Percentiles rank a stretch among this genome's conserved stretches.
Evolutionary conservation across 345 rosid genomes (phyloP).

Genomic region (Alliaria petiolata): DNA sequence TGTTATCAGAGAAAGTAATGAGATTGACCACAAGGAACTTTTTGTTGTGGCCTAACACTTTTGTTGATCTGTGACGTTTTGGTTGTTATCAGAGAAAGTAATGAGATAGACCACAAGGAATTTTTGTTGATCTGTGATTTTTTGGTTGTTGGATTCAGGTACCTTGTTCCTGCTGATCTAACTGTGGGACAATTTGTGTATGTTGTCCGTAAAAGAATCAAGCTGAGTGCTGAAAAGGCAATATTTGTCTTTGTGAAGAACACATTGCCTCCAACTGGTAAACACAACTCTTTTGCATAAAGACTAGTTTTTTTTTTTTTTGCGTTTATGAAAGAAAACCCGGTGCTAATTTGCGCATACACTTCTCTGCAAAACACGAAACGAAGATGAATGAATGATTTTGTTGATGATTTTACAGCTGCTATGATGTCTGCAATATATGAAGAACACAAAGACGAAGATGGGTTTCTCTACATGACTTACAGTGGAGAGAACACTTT

Average conservation of each 20-base stretch:
- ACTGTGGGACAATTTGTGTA: constrained; percentile 87
- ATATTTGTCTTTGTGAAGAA: constrained; percentile 77
- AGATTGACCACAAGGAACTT: too few relatives aligned
- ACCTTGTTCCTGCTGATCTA: constrained; percentile 75
- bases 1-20: too few relatives aligned
- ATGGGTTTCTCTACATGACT: constrained; percentile 75
- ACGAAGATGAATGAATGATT: not conserved
- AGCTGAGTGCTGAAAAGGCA: constrained; percentile 72
- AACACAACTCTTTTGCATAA: not conserved
- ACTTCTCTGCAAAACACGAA: not conserved
- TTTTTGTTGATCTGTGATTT: not conserved
- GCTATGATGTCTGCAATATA: constrained; percentile 71
- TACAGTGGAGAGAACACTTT: constrained; percentile 87
- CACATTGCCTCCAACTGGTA: constrained; percentile 76
- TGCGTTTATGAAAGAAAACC: not conserved
- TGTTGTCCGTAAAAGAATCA: constrained; percentile 76
- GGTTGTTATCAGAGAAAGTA: too few relatives aligned
- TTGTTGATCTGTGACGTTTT: too few relatives aligned
- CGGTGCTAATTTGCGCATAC: not conserved
- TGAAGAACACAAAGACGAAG: constrained; percentile 77
- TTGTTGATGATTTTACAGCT: constrained; percentile 33
- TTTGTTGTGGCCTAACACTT: too few relatives aligned
- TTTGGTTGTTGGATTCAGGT: constrained; percentile 35
- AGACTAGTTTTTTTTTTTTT: not conserved
- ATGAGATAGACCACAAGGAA: not conserved